Percentiles rank a stretch among this genome's conserved stretches.
phyloP scores from a whole-genome alignment of 805 yeast genomes.

The Maudiozyma bulderi region DNA sequence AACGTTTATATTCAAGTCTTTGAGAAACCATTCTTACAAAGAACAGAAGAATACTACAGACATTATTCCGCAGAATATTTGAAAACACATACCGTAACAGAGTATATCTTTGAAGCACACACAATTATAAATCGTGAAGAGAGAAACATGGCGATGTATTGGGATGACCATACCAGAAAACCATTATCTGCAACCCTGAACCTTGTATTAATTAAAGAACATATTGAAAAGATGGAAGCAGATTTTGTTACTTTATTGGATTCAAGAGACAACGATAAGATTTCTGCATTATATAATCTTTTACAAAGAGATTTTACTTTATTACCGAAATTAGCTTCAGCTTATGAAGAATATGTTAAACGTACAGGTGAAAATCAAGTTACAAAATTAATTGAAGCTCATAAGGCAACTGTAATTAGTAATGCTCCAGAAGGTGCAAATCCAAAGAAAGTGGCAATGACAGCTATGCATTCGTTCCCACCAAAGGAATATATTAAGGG shows the following conservation, averaged over 20 bases:
- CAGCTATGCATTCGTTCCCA: slow-evolving; percentile 14
- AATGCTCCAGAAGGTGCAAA: slow-evolving; percentile 10
- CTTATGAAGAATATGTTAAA: slow-evolving; percentile 65
- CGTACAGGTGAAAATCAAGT: slow-evolving; percentile 41
- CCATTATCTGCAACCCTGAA: slow-evolving; percentile 70
- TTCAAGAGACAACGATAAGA: slow-evolving; percentile 49
- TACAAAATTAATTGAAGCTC: slow-evolving; percentile 15
- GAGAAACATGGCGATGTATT: slow-evolving; percentile 61
- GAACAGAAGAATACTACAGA: slow-evolving; percentile 42
- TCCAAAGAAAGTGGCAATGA: slow-evolving; percentile 36
- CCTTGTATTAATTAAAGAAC: slow-evolving; percentile 65
- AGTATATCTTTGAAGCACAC: slow-evolving; percentile 81
- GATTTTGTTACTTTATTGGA: slow-evolving; percentile 72
- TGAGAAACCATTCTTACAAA: slow-evolving; percentile 65
- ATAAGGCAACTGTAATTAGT: slow-evolving; percentile 13
- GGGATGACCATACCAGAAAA: slow-evolving; percentile 79
- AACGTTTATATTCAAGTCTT: slow-evolving; percentile 73
- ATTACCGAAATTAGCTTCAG: slow-evolving; percentile 63
- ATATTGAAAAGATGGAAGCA: slow-evolving; percentile 62
- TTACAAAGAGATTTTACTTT: slow-evolving; percentile 73
- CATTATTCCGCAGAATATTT: slow-evolving; percentile 61
- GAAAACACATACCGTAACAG: slow-evolving; percentile 70
- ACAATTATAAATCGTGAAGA: slow-evolving; percentile 76
- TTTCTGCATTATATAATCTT: slow-evolving; percentile 65
- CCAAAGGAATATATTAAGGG: slow-evolving; percentile 77